Percentiles rank a stretch among this genome's conserved stretches.
These are phyloP conservation scores for Ophiostoma sp. DNA, from an alignment of 2,329 filamentous ascomycete species.

Conservation along the genomic window DNA sequence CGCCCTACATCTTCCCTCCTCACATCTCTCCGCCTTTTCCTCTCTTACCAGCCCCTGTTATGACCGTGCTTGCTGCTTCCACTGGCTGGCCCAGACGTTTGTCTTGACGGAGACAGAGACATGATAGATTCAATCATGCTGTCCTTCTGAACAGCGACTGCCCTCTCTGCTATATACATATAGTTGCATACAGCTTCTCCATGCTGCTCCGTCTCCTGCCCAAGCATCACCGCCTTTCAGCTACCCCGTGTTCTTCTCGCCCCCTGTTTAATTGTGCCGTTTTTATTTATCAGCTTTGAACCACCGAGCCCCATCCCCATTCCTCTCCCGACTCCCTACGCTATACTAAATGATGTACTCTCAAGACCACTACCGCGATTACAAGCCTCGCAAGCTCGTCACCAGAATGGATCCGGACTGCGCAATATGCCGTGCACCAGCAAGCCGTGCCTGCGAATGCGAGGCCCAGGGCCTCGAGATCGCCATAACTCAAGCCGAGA, in stretches of 20 bases:
- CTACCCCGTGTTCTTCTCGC: background rate
- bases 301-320: background rate
- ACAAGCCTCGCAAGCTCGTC: slow-evolving; percentile 43
- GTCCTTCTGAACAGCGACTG: background rate
- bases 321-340: background rate
- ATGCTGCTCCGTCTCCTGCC: background rate
- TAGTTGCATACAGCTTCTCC: background rate
- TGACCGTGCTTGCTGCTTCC: slow-evolving; percentile 24
- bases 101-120: slow-evolving; percentile 15
- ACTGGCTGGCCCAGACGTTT: slow-evolving; percentile 27
- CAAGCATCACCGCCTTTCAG: background rate
- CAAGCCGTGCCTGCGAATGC: slow-evolving; percentile 56
- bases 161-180: slow-evolving; percentile 6
- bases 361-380: slow-evolving; percentile 38
- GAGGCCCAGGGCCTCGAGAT: slow-evolving; percentile 60
- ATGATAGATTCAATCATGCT: slow-evolving; percentile 16
- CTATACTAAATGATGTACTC: slow-evolving; percentile 41
- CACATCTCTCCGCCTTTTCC: slow-evolving; percentile 23
- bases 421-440: slow-evolving; percentile 59
- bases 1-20: background rate
- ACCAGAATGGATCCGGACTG: slow-evolving; percentile 65
- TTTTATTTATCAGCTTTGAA: background rate
- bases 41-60: slow-evolving; percentile 21
- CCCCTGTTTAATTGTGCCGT: background rate
- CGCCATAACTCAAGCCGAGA: slow-evolving; percentile 58